These are phyloP conservation scores for Populus davidiana DNA, from an alignment of 345 rosid genomes.

Conservation along the genomic window DNA sequence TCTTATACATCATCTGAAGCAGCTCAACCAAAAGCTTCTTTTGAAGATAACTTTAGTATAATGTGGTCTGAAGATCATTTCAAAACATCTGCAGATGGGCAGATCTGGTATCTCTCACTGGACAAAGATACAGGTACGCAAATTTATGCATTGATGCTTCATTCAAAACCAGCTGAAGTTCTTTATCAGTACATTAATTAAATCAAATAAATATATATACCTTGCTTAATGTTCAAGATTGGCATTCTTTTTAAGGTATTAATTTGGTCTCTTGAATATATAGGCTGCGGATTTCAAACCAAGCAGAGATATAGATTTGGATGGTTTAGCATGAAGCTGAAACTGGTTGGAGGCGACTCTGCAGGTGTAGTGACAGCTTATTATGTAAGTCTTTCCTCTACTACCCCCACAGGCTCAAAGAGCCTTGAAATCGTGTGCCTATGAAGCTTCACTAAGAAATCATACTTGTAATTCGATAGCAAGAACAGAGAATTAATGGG, in stretches of 20 bases:
- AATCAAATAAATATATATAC: too few species aligned
- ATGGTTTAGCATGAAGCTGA: slow-evolving; percentile 97
- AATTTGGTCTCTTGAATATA: background rate
- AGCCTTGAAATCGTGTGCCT: background rate
- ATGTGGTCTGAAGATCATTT: slow-evolving; percentile 96
- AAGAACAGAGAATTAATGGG: background rate
- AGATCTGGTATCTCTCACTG: slow-evolving; percentile 91
- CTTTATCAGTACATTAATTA: background rate
- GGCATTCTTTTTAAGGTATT: background rate
- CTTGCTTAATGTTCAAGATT: slow-evolving; percentile 1
- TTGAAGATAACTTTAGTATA: slow-evolving; percentile 81
- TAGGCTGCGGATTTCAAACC: slow-evolving; percentile 96
- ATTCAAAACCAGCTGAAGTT: background rate
- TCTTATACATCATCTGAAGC: slow-evolving; percentile 19
- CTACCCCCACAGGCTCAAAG: background rate
- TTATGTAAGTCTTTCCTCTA: slow-evolving; percentile 46
- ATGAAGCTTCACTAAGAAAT: background rate
- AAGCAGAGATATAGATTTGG: slow-evolving; percentile 91
- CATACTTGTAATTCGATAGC: background rate
- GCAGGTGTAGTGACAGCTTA: slow-evolving; percentile 98
- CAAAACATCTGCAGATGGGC: slow-evolving; percentile 86
- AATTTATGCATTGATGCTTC: background rate
- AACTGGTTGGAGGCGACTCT: slow-evolving; percentile 90
- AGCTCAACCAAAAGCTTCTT: slow-evolving; percentile 48
- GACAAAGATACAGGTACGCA: slow-evolving; percentile 86